Evolutionary conservation across 2,329 filamentous ascomycete species (phyloP).

Genomic region (Ascochyta pisi): DNA sequence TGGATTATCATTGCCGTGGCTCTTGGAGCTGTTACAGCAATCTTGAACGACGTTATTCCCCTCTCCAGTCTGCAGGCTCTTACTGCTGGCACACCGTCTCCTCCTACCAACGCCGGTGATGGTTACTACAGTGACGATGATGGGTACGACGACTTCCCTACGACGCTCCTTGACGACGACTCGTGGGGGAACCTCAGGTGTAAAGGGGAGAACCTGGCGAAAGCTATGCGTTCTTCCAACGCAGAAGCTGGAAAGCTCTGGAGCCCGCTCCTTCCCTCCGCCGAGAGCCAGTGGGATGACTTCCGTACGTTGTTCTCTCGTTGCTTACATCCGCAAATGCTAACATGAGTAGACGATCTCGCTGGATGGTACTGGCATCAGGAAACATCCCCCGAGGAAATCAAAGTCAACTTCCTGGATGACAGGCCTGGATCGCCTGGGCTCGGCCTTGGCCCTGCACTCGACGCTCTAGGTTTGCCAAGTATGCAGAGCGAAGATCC

Average conservation of each 20-base stretch:
- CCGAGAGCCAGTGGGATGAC: neutral
- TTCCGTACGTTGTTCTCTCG: neutral
- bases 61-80: neutral
- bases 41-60: neutral
- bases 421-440: neutral
- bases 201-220: neutral
- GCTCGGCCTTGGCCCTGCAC: neutral
- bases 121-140: no score
- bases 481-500: neutral
- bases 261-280: neutral
- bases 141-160: neutral
- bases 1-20: neutral
- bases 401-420: neutral
- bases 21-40: neutral
- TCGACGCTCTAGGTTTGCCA: neutral
- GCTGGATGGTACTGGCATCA: neutral
- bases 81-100: neutral
- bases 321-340: neutral
- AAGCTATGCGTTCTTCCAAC: neutral
- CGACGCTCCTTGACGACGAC: neutral
- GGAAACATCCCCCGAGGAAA: neutral
- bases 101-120: neutral
- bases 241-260: neutral
- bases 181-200: neutral
- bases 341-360: neutral